Evolutionary conservation across 495 filamentous ascomycete genomes (phyloP), one percentile per base, ranked within the genome.

Genomic region (Lophiostoma macrostomum): DNA sequence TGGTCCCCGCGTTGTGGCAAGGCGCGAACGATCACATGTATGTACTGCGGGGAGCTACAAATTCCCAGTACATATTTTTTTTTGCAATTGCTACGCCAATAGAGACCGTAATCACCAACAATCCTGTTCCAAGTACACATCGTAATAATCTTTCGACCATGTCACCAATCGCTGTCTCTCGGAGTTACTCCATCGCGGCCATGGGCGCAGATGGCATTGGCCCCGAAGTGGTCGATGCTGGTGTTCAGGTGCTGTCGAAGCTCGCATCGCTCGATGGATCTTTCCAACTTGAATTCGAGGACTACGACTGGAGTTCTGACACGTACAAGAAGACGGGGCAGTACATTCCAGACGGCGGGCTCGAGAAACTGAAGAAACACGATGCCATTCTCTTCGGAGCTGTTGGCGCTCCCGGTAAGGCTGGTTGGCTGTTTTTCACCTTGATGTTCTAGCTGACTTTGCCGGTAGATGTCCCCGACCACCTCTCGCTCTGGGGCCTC

Each of bases 371-470:
- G 47, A 67, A 67, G 35, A 63, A 63, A 39, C 54, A 60, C 42
- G 67, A 71, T 50, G 67, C 67, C 19, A 70, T 70, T 45, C 62
- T 64, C 47, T 71, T 71, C 42, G 69, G 69, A 8, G 69, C 69
- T 1, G 65, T 68, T 10, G 69, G 67, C 30, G 68, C 61, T 59
- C 69, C 69, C 23, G 49, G 60, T 63, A 47, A 4, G 16, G n/a
- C n/a, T n/a, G n/a, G n/a, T n/a, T n/a, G n/a, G n/a, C n/a, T n/a
- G n/a, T n/a, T n/a, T n/a, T n/a, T n/a, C n/a, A n/a, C n/a, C n/a
- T n/a, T n/a, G n/a, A n/a, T n/a, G n/a, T n/a, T n/a, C n/a, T n/a
- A 16, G 24, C 5, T 16, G 24, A 5, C 3, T 19, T 12, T 6
- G 23, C 23, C 6, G 12, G 42, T 14, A 52, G 55, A 57, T 29